phyloP scores from a whole-genome alignment of 2,329 filamentous ascomycete genomes.

The Claviceps sp. region DNA sequence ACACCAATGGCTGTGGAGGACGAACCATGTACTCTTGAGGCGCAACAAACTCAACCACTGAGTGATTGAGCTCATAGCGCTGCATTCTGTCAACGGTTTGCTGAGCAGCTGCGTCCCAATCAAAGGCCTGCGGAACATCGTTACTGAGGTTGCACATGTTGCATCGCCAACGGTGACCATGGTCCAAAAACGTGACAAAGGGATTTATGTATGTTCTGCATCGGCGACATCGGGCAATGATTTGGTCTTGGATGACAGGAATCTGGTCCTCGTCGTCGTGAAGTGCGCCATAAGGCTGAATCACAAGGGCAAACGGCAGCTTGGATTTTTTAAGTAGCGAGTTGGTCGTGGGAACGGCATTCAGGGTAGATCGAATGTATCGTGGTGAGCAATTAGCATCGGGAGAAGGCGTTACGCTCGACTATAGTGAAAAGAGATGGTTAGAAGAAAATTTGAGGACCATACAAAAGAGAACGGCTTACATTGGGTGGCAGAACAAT shows the following conservation, averaged over 20 bases:
- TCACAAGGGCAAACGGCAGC: slow-evolving; percentile 86
- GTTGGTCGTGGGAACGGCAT: slow-evolving; percentile 83
- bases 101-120: slow-evolving; percentile 90
- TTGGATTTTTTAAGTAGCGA: slow-evolving; percentile 94
- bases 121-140: slow-evolving; percentile 96
- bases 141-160: slow-evolving; percentile 99
- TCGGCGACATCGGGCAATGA: slow-evolving; percentile 90
- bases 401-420: slow-evolving; percentile 81
- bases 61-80: slow-evolving; percentile 81
- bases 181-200: slow-evolving; percentile 89
- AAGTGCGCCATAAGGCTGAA: slow-evolving; percentile 86
- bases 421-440: slow-evolving; percentile 32
- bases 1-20: slow-evolving; percentile 87
- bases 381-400: slow-evolving; percentile 84
- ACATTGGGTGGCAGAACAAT: slow-evolving; percentile 89
- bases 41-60: slow-evolving; percentile 95
- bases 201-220: slow-evolving; percentile 97
- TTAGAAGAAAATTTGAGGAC: slow-evolving; percentile 20
- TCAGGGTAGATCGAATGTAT: slow-evolving; percentile 90
- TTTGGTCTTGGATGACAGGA: slow-evolving; percentile 87
- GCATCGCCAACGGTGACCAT: slow-evolving; percentile 95
- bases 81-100: slow-evolving; percentile 88
- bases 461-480: slow-evolving; percentile 25
- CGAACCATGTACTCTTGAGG: slow-evolving; percentile 99
- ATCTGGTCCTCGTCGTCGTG: slow-evolving; percentile 87